phyloP scores from a whole-genome alignment of 371 early-diverging fungal genomes.

The Mucor plumbeus region DNA sequence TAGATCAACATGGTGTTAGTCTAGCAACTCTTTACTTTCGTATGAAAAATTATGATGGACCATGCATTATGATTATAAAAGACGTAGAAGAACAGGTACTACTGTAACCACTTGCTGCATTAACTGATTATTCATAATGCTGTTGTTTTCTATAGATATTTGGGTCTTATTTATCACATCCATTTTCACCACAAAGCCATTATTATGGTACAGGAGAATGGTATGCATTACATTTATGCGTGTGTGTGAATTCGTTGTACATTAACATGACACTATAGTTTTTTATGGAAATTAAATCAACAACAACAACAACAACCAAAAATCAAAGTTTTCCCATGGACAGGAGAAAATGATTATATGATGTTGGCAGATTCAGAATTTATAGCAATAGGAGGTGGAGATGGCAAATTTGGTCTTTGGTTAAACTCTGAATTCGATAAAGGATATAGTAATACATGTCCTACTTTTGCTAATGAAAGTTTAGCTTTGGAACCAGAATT shows the following conservation, averaged over 20 bases:
- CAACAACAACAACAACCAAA: constrained; percentile 16
- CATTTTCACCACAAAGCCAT: constrained; percentile 60
- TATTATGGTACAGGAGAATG: constrained; percentile 93
- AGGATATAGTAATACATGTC: constrained; percentile 82
- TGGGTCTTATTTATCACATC: constrained; percentile 86
- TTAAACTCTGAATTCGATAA: constrained; percentile 83
- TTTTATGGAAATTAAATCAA: constrained; percentile 74
- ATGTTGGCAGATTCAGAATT: constrained; percentile 82
- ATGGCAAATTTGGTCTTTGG: constrained; percentile 91
- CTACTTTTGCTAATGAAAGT: constrained; percentile 88
- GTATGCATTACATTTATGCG: constrained; percentile 48
- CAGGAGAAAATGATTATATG: constrained; percentile 91
- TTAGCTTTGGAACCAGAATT: constrained; percentile 49
- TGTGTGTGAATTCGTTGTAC: background rate
- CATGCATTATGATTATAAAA: constrained; percentile 74
- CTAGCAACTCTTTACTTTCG: constrained; percentile 78
- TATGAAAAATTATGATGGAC: constrained; percentile 63
- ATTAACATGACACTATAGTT: constrained; percentile 53
- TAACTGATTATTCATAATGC: background rate
- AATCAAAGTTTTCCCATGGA: constrained; percentile 77
- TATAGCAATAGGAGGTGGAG: constrained; percentile 93
- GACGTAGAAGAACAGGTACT: constrained; percentile 69
- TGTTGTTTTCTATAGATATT: constrained; percentile 67
- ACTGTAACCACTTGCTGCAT: background rate
- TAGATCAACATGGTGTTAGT: constrained; percentile 93